Base-by-base conservation (phyloP, 202 grass and related monocot species). In the Schoenoplectus triqueter region DNA sequence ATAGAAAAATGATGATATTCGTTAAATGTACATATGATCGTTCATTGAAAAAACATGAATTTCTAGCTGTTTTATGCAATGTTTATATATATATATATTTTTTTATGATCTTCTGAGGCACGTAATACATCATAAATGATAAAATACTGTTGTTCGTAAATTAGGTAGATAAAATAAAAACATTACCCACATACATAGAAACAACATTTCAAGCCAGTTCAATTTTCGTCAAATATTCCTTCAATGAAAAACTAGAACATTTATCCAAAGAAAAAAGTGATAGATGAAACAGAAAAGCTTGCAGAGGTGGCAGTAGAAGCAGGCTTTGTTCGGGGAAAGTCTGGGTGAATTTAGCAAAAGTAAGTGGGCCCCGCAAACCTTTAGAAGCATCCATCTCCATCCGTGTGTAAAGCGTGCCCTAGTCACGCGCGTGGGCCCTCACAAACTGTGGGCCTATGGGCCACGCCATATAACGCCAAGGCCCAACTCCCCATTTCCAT, bases 351-450 rank as follows among this genome's bases (percentile, higher is more conserved):
- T 52, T 70, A 83, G 64, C 63, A 41, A 63, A 52, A 84, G 49
- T 2, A 0, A n/a, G 41, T 86, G 90, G 92, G 81, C 81, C 88
- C 81, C 90, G 82, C 80, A 73, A 78, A 44, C 39, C 86, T 91
- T 92, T 89, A 83, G 92, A 94, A 94, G 88, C 66, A 92, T 94
- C 92, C 88, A 90, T 94, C 90, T 94, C 89, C 88, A 94, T 94
- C 87, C 44, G 71, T 52, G 86, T 67, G 69, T 63, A 87, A 90
- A 86, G 88, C 41, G 19, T 75, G 62, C 54, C 69, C 7, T 56
- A 85, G 68, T 83, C 83, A 94, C 73, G 77, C 84, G 21, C 20
- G 88, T 86, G 90, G 88, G 81, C 92, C 90, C 92, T 22, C 63
- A 56, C 46, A 52, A 15, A 1, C 5, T 10, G 56, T 73, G 85